A percentile compares a stretch with the other conserved stretches of the same genome.
Conservation (phyloP, 257 asterid genomes). For the Paulownia fortunei region DNA sequence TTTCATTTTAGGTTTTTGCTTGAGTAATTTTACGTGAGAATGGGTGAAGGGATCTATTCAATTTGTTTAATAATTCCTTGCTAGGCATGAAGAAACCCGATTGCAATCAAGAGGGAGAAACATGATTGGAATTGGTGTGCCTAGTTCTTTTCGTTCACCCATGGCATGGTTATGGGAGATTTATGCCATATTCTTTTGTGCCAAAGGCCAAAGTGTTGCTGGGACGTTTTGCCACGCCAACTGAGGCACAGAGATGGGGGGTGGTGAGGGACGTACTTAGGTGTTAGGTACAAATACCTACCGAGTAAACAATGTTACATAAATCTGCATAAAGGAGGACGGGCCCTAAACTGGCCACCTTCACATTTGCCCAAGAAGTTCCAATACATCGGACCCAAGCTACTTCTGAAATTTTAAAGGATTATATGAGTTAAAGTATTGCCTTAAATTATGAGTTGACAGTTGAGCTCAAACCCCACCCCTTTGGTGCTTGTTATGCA, state of each 20-base stretch:
- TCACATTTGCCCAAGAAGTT: too few relatives aligned
- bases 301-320: not conserved
- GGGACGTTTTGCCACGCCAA: not conserved
- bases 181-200: not conserved
- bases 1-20: slow-evolving; percentile 14
- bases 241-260: not conserved
- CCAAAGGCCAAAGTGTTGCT: not conserved
- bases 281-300: not conserved
- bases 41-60: not conserved
- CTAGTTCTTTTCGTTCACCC: not conserved
- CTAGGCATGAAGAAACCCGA: not conserved
- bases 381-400: too few relatives aligned
- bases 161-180: too few relatives aligned
- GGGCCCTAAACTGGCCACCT: not conserved
- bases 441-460: not conserved
- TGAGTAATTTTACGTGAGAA: not conserved
- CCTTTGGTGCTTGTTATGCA: not conserved
- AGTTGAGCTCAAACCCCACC: slow-evolving; percentile 7
- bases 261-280: not conserved
- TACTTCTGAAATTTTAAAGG: not conserved
- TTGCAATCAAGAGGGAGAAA: too few relatives aligned
- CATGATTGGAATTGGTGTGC: not conserved
- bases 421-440: not conserved
- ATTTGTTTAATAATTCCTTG: not conserved
- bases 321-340: not conserved